Evolutionary conservation across 371 early-diverging fungal species (phyloP).

Genomic region (Gilbertella persicaria): DNA sequence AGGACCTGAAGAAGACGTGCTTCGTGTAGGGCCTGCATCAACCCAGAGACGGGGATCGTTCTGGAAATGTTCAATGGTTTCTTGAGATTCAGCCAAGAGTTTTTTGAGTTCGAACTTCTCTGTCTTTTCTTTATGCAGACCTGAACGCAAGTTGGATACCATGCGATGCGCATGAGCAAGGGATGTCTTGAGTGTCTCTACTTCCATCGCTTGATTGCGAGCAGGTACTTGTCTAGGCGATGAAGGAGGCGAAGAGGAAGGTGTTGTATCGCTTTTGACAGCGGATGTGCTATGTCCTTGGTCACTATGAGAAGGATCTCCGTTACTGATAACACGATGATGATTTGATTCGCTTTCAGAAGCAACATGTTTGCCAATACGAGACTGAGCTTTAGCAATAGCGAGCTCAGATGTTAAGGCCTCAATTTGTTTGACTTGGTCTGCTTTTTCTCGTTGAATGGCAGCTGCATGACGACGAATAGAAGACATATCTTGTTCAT

Average conservation of each 20-base stretch:
- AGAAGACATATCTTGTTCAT: slow-evolving; percentile 67
- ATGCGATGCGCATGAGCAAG: slow-evolving; percentile 53
- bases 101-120: slow-evolving; percentile 68
- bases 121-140: slow-evolving; percentile 48
- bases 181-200: slow-evolving; percentile 47
- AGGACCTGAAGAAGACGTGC: neutral
- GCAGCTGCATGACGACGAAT: slow-evolving; percentile 61
- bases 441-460: slow-evolving; percentile 70
- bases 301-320: slow-evolving; percentile 20
- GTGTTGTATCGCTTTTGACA: slow-evolving; percentile 13
- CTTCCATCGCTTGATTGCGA: slow-evolving; percentile 42
- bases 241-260: slow-evolving; percentile 17
- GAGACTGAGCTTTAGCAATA: slow-evolving; percentile 46
- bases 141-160: slow-evolving; percentile 46
- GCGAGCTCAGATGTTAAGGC: slow-evolving; percentile 62
- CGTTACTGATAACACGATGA: neutral
- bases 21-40: slow-evolving; percentile 25
- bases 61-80: slow-evolving; percentile 61
- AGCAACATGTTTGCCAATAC: slow-evolving; percentile 33
- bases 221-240: slow-evolving; percentile 30
- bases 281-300: slow-evolving; percentile 26
- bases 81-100: slow-evolving; percentile 62
- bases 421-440: slow-evolving; percentile 59
- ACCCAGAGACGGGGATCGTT: slow-evolving; percentile 56
- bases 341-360: slow-evolving; percentile 11